phyloP scores from a whole-genome alignment of 208 protist species.

The Naegleria fowleri region DNA sequence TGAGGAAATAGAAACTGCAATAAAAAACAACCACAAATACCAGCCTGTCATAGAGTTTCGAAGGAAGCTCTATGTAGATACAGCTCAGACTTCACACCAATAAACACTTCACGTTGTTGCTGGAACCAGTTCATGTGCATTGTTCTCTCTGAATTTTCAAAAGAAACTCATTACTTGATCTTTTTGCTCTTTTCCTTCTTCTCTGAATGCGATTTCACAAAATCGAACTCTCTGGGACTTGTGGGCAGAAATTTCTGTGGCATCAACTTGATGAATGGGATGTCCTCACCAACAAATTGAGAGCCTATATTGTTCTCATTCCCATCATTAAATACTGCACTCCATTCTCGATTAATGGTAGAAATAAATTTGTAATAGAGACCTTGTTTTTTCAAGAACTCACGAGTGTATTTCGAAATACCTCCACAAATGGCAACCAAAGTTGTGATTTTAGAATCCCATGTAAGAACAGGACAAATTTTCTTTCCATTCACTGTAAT shows the following conservation, averaged over 20 bases:
- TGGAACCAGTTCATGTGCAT: too few relatives aligned
- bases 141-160: too few relatives aligned
- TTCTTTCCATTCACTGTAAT: slow-evolving; percentile 33
- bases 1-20: too few relatives aligned
- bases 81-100: too few relatives aligned
- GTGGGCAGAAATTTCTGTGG: background rate
- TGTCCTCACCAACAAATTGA: background rate
- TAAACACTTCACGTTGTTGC: too few relatives aligned
- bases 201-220: too few relatives aligned
- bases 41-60: too few relatives aligned
- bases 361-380: background rate
- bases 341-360: slow-evolving; percentile 22
- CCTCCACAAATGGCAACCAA: slow-evolving; percentile 36
- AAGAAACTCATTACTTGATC: too few relatives aligned
- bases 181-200: too few relatives aligned
- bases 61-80: too few relatives aligned
- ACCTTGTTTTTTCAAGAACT: background rate
- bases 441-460: slow-evolving; percentile 45
- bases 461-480: slow-evolving; percentile 46
- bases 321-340: background rate
- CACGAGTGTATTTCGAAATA: background rate
- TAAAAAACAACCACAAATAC: too few relatives aligned
- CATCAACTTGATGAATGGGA: background rate
- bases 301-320: background rate
- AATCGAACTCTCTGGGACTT: background rate